Conservation (phyloP, 805 yeast genomes). For the Torulaspora gathmanii region DNA sequence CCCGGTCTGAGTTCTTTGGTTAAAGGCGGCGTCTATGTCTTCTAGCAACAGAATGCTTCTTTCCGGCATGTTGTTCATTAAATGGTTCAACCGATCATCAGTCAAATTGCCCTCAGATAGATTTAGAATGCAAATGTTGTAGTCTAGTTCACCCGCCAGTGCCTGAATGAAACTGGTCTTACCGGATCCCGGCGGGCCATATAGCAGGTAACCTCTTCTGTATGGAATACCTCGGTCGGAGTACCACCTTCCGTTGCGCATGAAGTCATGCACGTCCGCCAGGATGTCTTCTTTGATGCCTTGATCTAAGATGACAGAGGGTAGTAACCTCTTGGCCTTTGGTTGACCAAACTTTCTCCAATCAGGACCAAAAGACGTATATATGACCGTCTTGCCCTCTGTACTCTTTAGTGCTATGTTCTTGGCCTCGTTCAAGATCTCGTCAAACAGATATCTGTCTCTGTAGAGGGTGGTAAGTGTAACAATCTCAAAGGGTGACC, state of each 20-base stretch:
- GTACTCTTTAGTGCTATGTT: constrained; percentile 70
- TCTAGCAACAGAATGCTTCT: constrained; percentile 80
- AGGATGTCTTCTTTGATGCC: constrained; percentile 65
- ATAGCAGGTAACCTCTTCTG: constrained; percentile 85
- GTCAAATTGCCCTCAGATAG: constrained; percentile 87
- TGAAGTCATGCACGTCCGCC: constrained; percentile 72
- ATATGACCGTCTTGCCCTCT: constrained; percentile 91
- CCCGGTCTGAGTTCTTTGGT: constrained; percentile 65
- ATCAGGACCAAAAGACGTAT: constrained; percentile 95
- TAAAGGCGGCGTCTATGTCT: constrained; percentile 95
- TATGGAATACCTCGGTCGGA: constrained; percentile 96
- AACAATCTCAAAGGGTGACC: constrained; percentile 95
- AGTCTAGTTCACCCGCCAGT: constrained; percentile 91
- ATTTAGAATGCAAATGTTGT: constrained; percentile 89
- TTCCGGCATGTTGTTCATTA: constrained; percentile 94
- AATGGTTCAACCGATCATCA: constrained; percentile 88
- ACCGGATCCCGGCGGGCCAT: constrained; percentile 98
- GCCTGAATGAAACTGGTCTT: constrained; percentile 96
- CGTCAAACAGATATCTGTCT: constrained; percentile 65
- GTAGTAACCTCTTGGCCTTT: constrained; percentile 74
- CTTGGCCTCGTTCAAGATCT: constrained; percentile 79
- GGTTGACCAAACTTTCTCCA: constrained; percentile 99
- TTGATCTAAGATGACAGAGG: constrained; percentile 78
- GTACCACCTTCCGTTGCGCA: constrained; percentile 83
- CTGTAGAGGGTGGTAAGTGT: constrained; percentile 83